Conservation (phyloP, 768 basidiomycete species). For the Chiua virens region DNA sequence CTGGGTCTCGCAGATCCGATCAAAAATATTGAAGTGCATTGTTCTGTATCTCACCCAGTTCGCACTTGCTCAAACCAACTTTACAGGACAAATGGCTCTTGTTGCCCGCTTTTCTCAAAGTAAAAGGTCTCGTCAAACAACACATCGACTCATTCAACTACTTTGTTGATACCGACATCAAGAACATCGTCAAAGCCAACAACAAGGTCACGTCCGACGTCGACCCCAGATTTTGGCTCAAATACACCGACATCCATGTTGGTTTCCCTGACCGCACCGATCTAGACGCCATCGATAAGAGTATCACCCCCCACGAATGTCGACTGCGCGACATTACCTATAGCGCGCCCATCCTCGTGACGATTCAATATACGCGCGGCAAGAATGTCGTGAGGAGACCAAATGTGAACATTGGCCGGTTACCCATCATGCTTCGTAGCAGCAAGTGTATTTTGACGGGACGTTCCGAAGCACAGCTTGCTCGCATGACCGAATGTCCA, state of each 20-base stretch:
- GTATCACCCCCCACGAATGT: conserved; percentile 95
- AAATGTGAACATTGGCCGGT: conserved; percentile 84
- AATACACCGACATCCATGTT: conserved; percentile 93
- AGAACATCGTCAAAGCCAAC: conserved; percentile 93
- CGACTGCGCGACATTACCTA: conserved; percentile 95
- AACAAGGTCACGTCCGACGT: conserved; percentile 95
- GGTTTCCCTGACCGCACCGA: conserved; percentile 91
- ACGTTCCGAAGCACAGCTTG: conserved; percentile 74
- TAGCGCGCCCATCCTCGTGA: conserved; percentile 88
- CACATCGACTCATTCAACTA: conserved; percentile 99
- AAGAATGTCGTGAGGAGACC: conserved; percentile 80
- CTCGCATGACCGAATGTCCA: conserved; percentile 96
- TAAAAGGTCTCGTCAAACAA: conserved; percentile 98
- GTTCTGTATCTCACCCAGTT: background rate
- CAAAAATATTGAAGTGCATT: conserved; percentile 82
- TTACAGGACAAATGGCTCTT: conserved; percentile 96
- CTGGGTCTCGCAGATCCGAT: conserved; percentile 85
- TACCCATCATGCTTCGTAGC: conserved; percentile 96
- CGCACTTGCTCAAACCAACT: background rate
- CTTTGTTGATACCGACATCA: conserved; percentile 96
- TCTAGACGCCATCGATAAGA: conserved; percentile 70
- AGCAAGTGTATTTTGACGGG: conserved; percentile 91
- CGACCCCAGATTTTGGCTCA: conserved; percentile 94
- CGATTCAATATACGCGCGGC: conserved; percentile 92
- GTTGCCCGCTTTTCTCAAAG: conserved; percentile 92